These are phyloP conservation scores for Strobilomyces dryophilus DNA, from an alignment of 768 basidiomycete species.

Conservation along the genomic window DNA sequence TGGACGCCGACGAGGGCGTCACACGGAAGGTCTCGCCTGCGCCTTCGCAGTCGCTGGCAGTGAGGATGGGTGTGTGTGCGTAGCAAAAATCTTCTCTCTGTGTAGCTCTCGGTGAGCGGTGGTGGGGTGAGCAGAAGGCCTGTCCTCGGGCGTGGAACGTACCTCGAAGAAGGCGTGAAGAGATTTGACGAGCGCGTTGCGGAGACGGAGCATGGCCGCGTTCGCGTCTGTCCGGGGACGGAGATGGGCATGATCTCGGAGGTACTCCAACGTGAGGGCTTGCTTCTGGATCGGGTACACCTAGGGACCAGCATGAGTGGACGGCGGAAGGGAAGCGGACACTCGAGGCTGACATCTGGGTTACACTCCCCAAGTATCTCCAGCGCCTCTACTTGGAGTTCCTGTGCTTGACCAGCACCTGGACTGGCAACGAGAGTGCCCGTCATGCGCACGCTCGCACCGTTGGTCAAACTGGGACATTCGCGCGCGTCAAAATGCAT, in stretches of 20 bases:
- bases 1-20: constrained; percentile 30
- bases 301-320: constrained; percentile 35
- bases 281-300: constrained; percentile 93
- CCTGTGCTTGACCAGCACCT: constrained; percentile 48
- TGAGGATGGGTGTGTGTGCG: constrained; percentile 83
- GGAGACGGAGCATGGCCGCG: constrained; percentile 71
- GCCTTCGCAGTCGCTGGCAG: constrained; percentile 92
- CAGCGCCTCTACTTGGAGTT: constrained; percentile 47
- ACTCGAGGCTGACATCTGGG: constrained; percentile 41
- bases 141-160: constrained; percentile 18
- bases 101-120: constrained; percentile 12
- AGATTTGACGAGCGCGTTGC: constrained; percentile 52
- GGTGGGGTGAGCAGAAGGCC: not conserved
- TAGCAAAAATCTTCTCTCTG: constrained; percentile 77
- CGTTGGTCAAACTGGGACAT: constrained; percentile 44
- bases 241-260: constrained; percentile 86
- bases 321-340: not conserved
- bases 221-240: constrained; percentile 72
- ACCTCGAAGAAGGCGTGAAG: constrained; percentile 75
- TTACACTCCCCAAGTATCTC: constrained; percentile 54
- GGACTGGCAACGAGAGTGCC: constrained; percentile 46
- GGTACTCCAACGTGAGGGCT: constrained; percentile 67
- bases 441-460: constrained; percentile 47
- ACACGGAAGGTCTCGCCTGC: constrained; percentile 90
- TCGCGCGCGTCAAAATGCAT: constrained; percentile 5